These are phyloP conservation scores for Dendrothele bispora DNA, from an alignment of 768 basidiomycete genomes.

Conservation along the genomic window DNA sequence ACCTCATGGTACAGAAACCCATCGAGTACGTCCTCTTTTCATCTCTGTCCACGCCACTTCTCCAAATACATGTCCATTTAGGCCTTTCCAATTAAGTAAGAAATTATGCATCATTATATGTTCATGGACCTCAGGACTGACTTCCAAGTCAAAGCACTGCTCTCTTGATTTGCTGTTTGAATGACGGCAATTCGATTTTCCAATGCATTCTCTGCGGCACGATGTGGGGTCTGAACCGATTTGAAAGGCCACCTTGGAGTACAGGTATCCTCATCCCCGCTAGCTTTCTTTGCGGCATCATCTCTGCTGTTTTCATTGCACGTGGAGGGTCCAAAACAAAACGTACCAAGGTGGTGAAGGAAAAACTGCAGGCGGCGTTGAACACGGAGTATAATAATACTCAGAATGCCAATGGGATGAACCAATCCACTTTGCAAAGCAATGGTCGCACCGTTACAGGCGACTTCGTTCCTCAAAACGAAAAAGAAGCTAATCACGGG, in stretches of 20 bases:
- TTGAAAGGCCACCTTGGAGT: slow-evolving; percentile 67
- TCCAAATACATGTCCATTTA: slow-evolving; percentile 44
- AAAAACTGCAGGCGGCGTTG: slow-evolving; percentile 52
- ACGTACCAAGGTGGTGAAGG: slow-evolving; percentile 57
- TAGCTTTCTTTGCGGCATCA: slow-evolving; percentile 77
- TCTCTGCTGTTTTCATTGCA: slow-evolving; percentile 73
- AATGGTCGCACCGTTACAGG: neutral
- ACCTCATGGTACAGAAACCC: slow-evolving; percentile 82
- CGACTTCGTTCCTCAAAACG: neutral
- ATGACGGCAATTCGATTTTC: slow-evolving; percentile 79
- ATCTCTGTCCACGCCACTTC: neutral
- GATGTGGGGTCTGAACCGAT: slow-evolving; percentile 83
- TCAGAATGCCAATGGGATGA: neutral
- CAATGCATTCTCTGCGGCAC: slow-evolving; percentile 64
- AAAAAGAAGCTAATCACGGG: slow-evolving; percentile 5
- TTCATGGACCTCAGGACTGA: slow-evolving; percentile 1
- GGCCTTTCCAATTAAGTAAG: slow-evolving; percentile 11
- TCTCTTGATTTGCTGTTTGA: slow-evolving; percentile 68
- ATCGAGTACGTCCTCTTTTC: slow-evolving; percentile 46
- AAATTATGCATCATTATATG: slow-evolving; percentile 1
- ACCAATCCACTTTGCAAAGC: neutral
- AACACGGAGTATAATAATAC: slow-evolving; percentile 19
- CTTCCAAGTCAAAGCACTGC: too few relatives aligned
- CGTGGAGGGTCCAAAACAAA: slow-evolving; percentile 69
- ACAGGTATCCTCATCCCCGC: slow-evolving; percentile 69